These are phyloP conservation scores for Thelephora ganbajun DNA, from an alignment of 768 basidiomycete genomes.

Conservation along the genomic window DNA sequence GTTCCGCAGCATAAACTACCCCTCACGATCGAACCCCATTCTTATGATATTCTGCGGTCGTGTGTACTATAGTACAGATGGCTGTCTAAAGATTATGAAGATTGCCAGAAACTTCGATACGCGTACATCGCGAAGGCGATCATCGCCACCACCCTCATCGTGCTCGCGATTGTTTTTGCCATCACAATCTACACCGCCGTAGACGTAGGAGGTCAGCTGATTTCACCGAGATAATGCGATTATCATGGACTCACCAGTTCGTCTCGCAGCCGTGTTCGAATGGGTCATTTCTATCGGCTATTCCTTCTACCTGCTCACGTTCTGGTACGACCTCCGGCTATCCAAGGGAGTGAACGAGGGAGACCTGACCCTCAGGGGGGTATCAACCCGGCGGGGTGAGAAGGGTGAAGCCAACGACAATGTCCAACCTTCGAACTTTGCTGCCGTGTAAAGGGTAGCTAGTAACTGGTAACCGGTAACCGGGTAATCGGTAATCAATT, in stretches of 20 bases:
- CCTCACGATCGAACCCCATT: not conserved
- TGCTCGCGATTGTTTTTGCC: constrained; percentile 50
- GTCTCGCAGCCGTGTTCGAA: constrained; percentile 43
- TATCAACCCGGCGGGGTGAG: constrained; percentile 5
- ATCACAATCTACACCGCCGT: constrained; percentile 29
- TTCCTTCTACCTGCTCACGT: constrained; percentile 60
- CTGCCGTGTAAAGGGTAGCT: too few relatives aligned
- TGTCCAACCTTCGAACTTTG: too few relatives aligned
- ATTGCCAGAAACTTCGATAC: constrained; percentile 27
- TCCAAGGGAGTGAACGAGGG: constrained; percentile 38
- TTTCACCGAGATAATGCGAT: too few relatives aligned
- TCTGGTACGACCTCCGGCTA: constrained; percentile 55
- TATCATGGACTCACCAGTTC: not conserved
- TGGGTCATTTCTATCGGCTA: constrained; percentile 65
- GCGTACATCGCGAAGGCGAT: constrained; percentile 51
- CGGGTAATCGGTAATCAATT: too few relatives aligned
- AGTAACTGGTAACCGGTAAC: too few relatives aligned
- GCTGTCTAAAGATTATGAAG: constrained; percentile 42
- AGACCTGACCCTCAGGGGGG: constrained; percentile 23
- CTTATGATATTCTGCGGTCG: not conserved
- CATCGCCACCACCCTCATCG: constrained; percentile 43
- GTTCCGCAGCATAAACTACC: constrained; percentile 3
- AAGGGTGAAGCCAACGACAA: too few relatives aligned
- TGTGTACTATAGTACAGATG: constrained; percentile 38
- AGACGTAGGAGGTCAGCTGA: constrained; percentile 35